A percentile compares a stretch with the other conserved stretches of the same genome.
These are phyloP conservation scores for Thielaviopsis ethacetica DNA, from an alignment of 2,329 filamentous ascomycete genomes.

Conservation along the genomic window DNA sequence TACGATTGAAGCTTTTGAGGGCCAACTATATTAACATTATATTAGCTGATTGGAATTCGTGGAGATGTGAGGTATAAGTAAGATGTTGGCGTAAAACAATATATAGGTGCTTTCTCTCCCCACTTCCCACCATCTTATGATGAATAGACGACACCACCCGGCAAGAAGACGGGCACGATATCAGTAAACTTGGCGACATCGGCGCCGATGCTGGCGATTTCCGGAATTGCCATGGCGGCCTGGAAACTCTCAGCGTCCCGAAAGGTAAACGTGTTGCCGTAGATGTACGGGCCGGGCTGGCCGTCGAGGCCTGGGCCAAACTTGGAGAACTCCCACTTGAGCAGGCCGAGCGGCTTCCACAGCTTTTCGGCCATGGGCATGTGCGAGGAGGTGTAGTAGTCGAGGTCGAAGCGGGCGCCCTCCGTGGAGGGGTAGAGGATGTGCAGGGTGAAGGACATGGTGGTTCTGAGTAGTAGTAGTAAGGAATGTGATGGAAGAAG, in stretches of 20 bases:
- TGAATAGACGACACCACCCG: neutral
- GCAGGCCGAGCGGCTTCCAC: slow-evolving; percentile 4
- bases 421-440: slow-evolving; percentile 9
- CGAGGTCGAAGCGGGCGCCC: slow-evolving; percentile 11
- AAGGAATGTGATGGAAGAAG: too few relatives aligned
- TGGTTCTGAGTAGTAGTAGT: too few relatives aligned
- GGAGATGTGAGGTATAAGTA: too few relatives aligned
- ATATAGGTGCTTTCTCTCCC: too few relatives aligned
- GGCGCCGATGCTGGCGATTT: neutral
- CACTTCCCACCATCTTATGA: too few relatives aligned
- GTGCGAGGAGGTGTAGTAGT: slow-evolving; percentile 8
- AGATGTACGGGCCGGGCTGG: slow-evolving; percentile 1
- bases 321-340: slow-evolving; percentile 2
- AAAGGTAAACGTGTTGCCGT: slow-evolving; percentile 6
- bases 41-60: too few relatives aligned
- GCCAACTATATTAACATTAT: too few relatives aligned
- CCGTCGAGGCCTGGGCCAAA: slow-evolving; percentile 6
- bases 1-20: too few relatives aligned
- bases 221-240: slow-evolving; percentile 1
- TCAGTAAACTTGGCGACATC: slow-evolving; percentile 4
- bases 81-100: too few relatives aligned
- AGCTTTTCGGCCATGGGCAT: slow-evolving; percentile 1
- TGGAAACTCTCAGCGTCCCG: neutral
- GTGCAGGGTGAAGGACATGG: slow-evolving; percentile 3
- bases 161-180: slow-evolving; percentile 3